phyloP scores from a whole-genome alignment of 2,329 filamentous ascomycete species.

The Ophiostoma pallidulum region DNA sequence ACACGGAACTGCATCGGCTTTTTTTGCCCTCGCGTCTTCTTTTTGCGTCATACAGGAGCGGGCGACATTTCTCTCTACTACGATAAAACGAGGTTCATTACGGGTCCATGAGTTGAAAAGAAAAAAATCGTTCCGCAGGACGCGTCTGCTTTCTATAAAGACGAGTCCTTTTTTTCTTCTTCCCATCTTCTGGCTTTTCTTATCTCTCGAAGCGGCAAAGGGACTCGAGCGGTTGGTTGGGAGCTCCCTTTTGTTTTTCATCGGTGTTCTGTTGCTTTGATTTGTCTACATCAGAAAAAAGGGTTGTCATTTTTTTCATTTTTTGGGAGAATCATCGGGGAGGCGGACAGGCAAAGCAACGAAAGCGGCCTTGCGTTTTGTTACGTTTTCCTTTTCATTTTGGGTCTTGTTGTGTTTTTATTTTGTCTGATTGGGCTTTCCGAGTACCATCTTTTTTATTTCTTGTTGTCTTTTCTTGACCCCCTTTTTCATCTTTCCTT shows the following conservation, averaged over 20 bases:
- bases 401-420: conserved; percentile 4
- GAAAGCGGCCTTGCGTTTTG: conserved; percentile 10
- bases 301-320: conserved; percentile 2
- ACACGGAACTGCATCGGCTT: conserved; percentile 22
- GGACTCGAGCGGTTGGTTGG: conserved; percentile 1
- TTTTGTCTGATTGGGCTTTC: neutral
- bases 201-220: neutral
- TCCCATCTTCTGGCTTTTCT: conserved; percentile 4
- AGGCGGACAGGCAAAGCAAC: conserved; percentile 9
- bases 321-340: conserved; percentile 9
- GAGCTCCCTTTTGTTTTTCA: conserved; percentile 1
- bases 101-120: conserved; percentile 41
- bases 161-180: conserved; percentile 4
- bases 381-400: neutral
- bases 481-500: conserved; percentile 1
- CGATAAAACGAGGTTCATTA: conserved; percentile 38
- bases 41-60: conserved; percentile 27
- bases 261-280: conserved; percentile 13
- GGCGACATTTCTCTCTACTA: conserved; percentile 31
- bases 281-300: conserved; percentile 7
- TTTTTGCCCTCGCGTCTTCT: conserved; percentile 21
- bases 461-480: conserved; percentile 1
- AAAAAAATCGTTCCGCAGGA: conserved; percentile 43
- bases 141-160: conserved; percentile 27
- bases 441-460: conserved; percentile 2